Evolutionary conservation across 441 rosid species (phyloP).

Genomic region (Theobroma grandiflorum): DNA sequence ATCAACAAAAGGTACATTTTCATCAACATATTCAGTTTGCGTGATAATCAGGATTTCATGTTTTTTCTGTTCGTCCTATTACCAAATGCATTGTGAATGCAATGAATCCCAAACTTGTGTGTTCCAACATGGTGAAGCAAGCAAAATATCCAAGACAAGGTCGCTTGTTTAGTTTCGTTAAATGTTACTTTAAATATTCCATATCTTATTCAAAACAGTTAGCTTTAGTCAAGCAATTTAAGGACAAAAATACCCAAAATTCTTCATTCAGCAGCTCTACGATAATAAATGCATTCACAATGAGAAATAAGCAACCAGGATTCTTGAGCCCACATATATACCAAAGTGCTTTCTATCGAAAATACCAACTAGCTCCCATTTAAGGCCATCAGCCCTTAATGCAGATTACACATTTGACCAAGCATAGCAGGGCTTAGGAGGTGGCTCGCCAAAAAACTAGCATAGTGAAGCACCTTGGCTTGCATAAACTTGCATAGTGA

Average conservation of each 20-base stretch:
- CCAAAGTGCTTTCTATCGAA: neutral
- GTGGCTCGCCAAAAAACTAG: neutral
- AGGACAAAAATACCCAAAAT: neutral
- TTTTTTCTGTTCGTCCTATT: neutral
- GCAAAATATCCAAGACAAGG: neutral
- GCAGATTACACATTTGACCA: neutral
- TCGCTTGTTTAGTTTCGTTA: neutral
- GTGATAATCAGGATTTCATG: neutral
- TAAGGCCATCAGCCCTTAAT: neutral
- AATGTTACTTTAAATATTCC: neutral
- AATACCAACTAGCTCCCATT: neutral
- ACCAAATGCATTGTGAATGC: neutral
- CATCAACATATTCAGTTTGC: neutral
- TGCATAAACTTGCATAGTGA: neutral
- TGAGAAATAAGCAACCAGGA: neutral
- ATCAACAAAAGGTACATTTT: neutral
- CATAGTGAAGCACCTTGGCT: neutral
- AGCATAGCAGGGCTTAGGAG: neutral
- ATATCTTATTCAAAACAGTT: neutral
- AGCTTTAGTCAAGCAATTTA: neutral
- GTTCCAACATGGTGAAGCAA: neutral
- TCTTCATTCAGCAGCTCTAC: neutral
- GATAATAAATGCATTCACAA: neutral
- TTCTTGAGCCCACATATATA: neutral
- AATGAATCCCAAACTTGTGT: neutral